phyloP scores from a whole-genome alignment of 805 yeast species.

The Saturnispora gosingensis region DNA sequence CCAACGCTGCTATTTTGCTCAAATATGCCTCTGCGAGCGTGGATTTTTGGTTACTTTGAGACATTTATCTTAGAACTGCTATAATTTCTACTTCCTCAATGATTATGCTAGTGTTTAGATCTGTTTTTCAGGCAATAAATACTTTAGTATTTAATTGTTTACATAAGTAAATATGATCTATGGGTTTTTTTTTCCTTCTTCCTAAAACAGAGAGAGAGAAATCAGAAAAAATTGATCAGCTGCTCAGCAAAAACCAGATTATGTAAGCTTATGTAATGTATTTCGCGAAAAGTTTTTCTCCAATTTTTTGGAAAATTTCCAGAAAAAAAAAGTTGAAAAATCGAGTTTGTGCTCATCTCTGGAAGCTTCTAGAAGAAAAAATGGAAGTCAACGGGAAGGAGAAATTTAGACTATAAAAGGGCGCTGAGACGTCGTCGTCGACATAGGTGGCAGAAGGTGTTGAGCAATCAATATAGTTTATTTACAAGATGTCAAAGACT shows the following conservation, averaged over 20 bases:
- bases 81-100: neutral
- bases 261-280: neutral
- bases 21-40: conserved; percentile 6
- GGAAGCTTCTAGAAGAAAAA: conserved; percentile 6
- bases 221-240: neutral
- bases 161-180: neutral
- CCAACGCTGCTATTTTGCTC: conserved; percentile 7
- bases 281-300: neutral
- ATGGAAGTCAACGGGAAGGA: neutral
- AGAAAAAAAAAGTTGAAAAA: no score
- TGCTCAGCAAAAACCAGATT: neutral
- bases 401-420: neutral
- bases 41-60: neutral
- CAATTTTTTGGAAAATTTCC: neutral
- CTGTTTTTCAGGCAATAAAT: neutral
- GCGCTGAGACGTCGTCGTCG: neutral
- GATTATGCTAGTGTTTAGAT: neutral
- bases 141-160: neutral
- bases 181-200: neutral
- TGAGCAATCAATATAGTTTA: neutral
- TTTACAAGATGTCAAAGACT: conserved; percentile 30
- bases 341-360: neutral
- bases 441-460: neutral
- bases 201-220: neutral
- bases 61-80: neutral